Evolutionary conservation across 192 early-diverging fungal species (phyloP).

Genomic region (Backusella parvicylindrica): DNA sequence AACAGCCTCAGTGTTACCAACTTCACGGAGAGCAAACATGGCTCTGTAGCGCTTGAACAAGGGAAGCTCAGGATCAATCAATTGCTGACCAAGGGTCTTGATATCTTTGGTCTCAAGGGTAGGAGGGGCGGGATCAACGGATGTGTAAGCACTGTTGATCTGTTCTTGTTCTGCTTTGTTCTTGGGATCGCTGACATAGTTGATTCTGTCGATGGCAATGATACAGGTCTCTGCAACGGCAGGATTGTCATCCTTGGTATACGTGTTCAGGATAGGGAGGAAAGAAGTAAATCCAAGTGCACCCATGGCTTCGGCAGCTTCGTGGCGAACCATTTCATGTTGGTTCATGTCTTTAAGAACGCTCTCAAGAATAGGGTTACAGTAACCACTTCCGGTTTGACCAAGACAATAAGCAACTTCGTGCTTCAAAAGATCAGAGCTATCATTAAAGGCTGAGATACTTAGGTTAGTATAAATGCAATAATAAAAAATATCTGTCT

Average conservation of each 20-base stretch:
- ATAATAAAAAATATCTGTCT: too few relatives aligned
- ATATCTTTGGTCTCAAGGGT: slow-evolving; percentile 56
- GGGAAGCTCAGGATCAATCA: slow-evolving; percentile 66
- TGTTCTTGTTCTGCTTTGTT: slow-evolving; percentile 41
- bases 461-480: too few relatives aligned
- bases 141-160: slow-evolving; percentile 57
- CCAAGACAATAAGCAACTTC: slow-evolving; percentile 96
- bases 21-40: slow-evolving; percentile 92
- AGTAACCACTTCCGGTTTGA: slow-evolving; percentile 84
- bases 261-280: slow-evolving; percentile 72
- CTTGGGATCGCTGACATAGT: slow-evolving; percentile 65
- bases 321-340: slow-evolving; percentile 96
- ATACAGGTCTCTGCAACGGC: slow-evolving; percentile 88
- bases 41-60: slow-evolving; percentile 92
- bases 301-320: slow-evolving; percentile 95
- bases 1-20: slow-evolving; percentile 78
- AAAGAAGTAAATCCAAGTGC: slow-evolving; percentile 77
- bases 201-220: slow-evolving; percentile 83
- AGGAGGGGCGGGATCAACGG: slow-evolving; percentile 93
- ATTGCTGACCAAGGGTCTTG: slow-evolving; percentile 57
- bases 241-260: slow-evolving; percentile 61
- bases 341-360: slow-evolving; percentile 66
- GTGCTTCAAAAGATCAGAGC: slow-evolving; percentile 90
- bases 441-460: slow-evolving; percentile 61
- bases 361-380: slow-evolving; percentile 60